These are phyloP conservation scores for Brassica cretica DNA, from an alignment of 345 rosid genomes.

Conservation along the genomic window DNA sequence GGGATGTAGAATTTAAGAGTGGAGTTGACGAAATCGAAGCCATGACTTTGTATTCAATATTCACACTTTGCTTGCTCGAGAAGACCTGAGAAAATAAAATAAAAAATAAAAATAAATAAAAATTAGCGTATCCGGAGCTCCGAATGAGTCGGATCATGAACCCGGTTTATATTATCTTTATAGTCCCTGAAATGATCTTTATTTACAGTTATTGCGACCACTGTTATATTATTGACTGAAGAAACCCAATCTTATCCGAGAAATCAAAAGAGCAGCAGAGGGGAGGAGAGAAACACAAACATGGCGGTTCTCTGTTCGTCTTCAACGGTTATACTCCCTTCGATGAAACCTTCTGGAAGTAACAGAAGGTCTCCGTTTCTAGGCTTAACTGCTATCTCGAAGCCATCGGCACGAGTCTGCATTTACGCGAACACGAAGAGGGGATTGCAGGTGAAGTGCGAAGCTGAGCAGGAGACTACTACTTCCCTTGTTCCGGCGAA, in stretches of 20 bases:
- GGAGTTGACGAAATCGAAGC: constrained; percentile 45
- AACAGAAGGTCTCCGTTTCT: constrained; percentile 42
- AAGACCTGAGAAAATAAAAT: neutral
- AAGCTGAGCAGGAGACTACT: constrained; percentile 37
- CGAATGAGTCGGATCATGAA: constrained; percentile 5
- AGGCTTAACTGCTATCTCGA: constrained; percentile 42
- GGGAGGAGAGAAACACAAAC: constrained; percentile 11
- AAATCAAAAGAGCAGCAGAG: constrained; percentile 9
- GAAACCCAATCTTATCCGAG: constrained; percentile 47
- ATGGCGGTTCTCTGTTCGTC: constrained; percentile 54
- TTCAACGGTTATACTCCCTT: constrained; percentile 38
- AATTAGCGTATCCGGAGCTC: constrained; percentile 23
- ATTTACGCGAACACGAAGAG: constrained; percentile 34
- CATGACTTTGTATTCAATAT: constrained; percentile 30
- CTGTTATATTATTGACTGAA: constrained; percentile 19
- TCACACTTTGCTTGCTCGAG: neutral
- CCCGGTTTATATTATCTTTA: constrained; percentile 3
- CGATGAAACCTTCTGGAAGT: constrained; percentile 18
- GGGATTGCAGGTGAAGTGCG: constrained; percentile 49
- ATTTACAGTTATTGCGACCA: constrained; percentile 26
- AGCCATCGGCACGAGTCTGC: constrained; percentile 35
- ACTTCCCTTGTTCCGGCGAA: constrained; percentile 56
- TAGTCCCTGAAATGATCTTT: neutral
- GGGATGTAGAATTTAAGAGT: constrained; percentile 32
- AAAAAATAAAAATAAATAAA: neutral